Percentiles rank a stretch among this genome's conserved stretches.
phyloP scores from a whole-genome alignment of 768 basidiomycete species.

The Paxillus rubicundulus region DNA sequence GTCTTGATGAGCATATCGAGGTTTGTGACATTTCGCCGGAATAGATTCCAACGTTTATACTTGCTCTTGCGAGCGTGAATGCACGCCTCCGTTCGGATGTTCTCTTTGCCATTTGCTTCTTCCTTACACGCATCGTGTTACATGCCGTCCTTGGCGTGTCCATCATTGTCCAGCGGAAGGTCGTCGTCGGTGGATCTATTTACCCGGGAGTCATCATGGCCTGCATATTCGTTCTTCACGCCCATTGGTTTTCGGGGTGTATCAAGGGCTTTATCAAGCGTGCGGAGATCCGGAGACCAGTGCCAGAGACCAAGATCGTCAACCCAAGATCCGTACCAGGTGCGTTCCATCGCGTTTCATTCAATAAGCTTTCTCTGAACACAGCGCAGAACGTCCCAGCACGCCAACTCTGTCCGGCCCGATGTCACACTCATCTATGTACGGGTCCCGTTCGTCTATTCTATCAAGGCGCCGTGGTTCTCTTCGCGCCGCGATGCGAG shows the following conservation, averaged over 20 bases:
- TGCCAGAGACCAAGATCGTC: conserved; percentile 2
- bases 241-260: conserved; percentile 52
- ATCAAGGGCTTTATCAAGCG: conserved; percentile 45
- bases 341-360: not conserved
- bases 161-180: conserved; percentile 29
- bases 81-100: conserved; percentile 46
- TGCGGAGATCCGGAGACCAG: conserved; percentile 8
- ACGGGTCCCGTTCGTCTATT: conserved; percentile 18
- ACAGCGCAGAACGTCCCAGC: conserved; percentile 14
- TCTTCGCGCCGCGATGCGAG: conserved; percentile 26
- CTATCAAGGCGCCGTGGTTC: conserved; percentile 27
- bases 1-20: conserved; percentile 2
- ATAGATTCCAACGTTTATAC: conserved; percentile 53
- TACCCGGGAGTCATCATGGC: no score
- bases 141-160: conserved; percentile 40
- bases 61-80: conserved; percentile 44
- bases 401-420: conserved; percentile 6
- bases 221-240: conserved; percentile 53
- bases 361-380: not conserved
- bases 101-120: conserved; percentile 49
- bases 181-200: conserved; percentile 33
- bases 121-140: conserved; percentile 48
- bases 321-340: conserved; percentile 7
- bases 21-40: not conserved
- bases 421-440: not conserved